Base-by-base conservation (phyloP, 2,329 filamentous ascomycete species). In the Scopulariopsis brevicaulis region DNA sequence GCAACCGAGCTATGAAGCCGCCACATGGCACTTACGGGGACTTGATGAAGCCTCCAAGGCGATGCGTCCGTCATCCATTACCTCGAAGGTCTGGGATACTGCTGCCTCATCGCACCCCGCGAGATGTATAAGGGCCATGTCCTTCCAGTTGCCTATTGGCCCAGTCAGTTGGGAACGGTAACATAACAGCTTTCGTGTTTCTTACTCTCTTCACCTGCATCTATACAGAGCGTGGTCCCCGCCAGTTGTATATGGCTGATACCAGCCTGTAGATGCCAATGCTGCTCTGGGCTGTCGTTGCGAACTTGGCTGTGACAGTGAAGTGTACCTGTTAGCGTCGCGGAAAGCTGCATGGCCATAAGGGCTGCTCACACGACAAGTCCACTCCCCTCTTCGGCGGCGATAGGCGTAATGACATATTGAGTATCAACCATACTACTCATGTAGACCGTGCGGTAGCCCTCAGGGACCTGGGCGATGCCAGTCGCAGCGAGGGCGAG, bases 341-440 rank as follows among this genome's bases (percentile, higher is more conserved):
- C 11, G n/a, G 4, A 24, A 12, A 20, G 20, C n/a, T 14, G 5
- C 24, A 7, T 4, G 46, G 11, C 5, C 8, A 6, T 8, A 10
- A 20, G 18, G 46, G 20, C 7, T 8, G 22, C 46, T 50, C 20
- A 73, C 69, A 74, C 65, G 53, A 74, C 67, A 7, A 73, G 62
- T n/a, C 67, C 65, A 58, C 64, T 68, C 28, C 68, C 70, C 22
- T 58, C 64, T 43, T 67, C 66, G 46, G 63, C 60, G 1, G 67
- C 59, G 20, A 66, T 66, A n/a, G 71, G 68, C 40, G 68, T 67
- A n/a, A 74, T 64, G 52, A 74, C 72, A 59, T 73, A 75, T 62
- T 72, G 73, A 59, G 67, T 55, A 65, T 75, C 64, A 50, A 71
- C 69, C 28, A 65, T 69, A 15, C 72, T 73, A 8, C 70, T 72